Percentiles rank a stretch among this genome's conserved stretches.
Conservation (phyloP, 2,329 filamentous ascomycete species). For the Xylariaceae sp. region DNA sequence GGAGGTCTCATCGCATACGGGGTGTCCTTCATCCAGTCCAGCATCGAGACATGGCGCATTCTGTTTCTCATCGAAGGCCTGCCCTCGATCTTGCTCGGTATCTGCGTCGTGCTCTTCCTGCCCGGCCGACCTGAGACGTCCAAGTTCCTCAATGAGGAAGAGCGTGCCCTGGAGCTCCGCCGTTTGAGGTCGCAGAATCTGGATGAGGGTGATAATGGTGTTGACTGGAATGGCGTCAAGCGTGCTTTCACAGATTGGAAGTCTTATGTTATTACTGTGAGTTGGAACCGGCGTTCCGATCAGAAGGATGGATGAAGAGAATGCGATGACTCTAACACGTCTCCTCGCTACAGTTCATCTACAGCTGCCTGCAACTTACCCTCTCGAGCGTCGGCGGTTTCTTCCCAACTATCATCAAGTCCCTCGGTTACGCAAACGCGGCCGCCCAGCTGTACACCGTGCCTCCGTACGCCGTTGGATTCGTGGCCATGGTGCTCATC, state of each 20-base stretch:
- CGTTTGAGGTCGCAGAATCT: constrained; percentile 67
- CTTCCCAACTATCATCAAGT: constrained; percentile 64
- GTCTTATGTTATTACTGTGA: no score
- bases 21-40: constrained; percentile 56
- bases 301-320: constrained; percentile 57
- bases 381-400: constrained; percentile 70
- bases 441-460: constrained; percentile 67
- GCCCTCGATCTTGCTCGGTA: constrained; percentile 47
- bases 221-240: no score
- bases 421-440: constrained; percentile 58
- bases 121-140: constrained; percentile 68
- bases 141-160: constrained; percentile 59
- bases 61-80: constrained; percentile 44
- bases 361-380: constrained; percentile 47
- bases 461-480: constrained; percentile 67
- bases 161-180: constrained; percentile 63
- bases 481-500: no score
- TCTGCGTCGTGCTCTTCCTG: constrained; percentile 60
- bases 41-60: constrained; percentile 28
- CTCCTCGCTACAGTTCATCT: constrained; percentile 43
- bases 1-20: constrained; percentile 63
- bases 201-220: no score
- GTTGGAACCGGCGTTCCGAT: constrained; percentile 61
- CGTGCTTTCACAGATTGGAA: no score
- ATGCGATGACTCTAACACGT: constrained; percentile 58